Conservation (phyloP, 148 eudicot species). For the Amaranthus cruentus region DNA sequence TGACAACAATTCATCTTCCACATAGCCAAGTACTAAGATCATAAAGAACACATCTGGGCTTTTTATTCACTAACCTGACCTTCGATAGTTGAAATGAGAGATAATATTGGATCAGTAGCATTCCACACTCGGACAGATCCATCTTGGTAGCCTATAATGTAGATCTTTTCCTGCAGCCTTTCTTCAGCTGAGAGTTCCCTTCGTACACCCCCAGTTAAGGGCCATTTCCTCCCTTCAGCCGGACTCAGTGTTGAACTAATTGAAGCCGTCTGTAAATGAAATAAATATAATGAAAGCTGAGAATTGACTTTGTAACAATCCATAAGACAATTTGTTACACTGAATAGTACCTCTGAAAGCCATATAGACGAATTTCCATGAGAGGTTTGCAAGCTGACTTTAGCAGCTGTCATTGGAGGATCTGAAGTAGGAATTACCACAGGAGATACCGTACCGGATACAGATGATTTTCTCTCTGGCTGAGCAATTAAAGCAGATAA, state of each 20-base stretch:
- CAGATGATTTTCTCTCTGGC: slow-evolving; percentile 38
- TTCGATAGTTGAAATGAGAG: slow-evolving; percentile 39
- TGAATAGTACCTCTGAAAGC: slow-evolving; percentile 28
- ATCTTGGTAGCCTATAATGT: slow-evolving; percentile 59
- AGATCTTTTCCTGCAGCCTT: slow-evolving; percentile 35
- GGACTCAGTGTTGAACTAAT: slow-evolving; percentile 21
- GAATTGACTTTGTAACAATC: not conserved
- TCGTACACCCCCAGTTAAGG: slow-evolving; percentile 57
- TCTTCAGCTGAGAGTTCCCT: slow-evolving; percentile 28
- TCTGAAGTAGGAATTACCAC: slow-evolving; percentile 42
- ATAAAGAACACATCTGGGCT: slow-evolving; percentile 3
- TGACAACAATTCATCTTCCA: not conserved
- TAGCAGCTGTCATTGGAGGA: slow-evolving; percentile 54
- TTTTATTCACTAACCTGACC: slow-evolving; percentile 42
- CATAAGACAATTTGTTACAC: slow-evolving; percentile 1
- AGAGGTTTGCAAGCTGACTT: slow-evolving; percentile 33
- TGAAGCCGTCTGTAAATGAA: slow-evolving; percentile 31
- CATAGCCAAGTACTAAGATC: slow-evolving; percentile 4
- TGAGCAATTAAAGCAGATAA: slow-evolving; percentile 42
- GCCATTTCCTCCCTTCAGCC: slow-evolving; percentile 38
- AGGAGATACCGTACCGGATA: slow-evolving; percentile 42
- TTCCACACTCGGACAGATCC: slow-evolving; percentile 76
- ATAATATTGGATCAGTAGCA: slow-evolving; percentile 51
- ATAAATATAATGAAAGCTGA: slow-evolving; percentile 10
- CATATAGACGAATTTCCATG: slow-evolving; percentile 22